Base-by-base conservation (phyloP, 495 filamentous ascomycete genomes). In the Aspergillus saccharolyticus region DNA sequence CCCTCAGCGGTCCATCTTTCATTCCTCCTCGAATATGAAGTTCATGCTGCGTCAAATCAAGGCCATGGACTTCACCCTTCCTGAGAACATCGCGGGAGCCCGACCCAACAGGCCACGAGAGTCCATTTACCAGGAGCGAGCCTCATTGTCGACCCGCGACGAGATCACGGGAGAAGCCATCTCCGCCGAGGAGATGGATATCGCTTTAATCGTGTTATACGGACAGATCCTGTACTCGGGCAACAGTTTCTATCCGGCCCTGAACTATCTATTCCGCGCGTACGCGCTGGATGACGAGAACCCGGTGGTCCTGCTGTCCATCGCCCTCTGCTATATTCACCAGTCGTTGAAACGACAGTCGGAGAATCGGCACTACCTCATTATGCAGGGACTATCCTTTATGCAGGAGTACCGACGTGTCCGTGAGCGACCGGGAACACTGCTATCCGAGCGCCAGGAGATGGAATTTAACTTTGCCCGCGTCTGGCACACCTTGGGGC, bases 201-300 rank as follows among this genome's bases (percentile, higher is more conserved):
- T 91, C 25, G 85, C 84, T 15, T 76, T 97, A 15, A 79, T 97
- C 1, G 87, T 89, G 67, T 78, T 96, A 14, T 97, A 96, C 67
- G 94, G 89, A 1, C 86, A 96, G 66, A 90, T 96, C 42, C 76
- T 96, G 18, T 89, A 88, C 63, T 80, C 83, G 8, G 86, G 87
- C 8, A 88, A 83, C 56, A 89, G 85, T 59, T 94, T 94, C 73
- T 78, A 82, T 2, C 87, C 87, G 44, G 89, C 95, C 1, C 74
- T 98, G 20, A 93, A 92, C 56, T 97, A 96, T 73, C 95, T 96
- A 62, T 85, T 89, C 58, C 89, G 94, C 44, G 95, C 92, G 4
- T 87, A 88, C 48, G 85, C 88, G 0, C 69, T 97, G 0, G 85
- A 90, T 63, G 88, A 89, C 2, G 61, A 82, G 16, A 95, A 96